Percentiles rank a stretch among this genome's conserved stretches.
These are phyloP conservation scores for Colletotrichum salicis DNA, from an alignment of 2,329 filamentous ascomycete genomes.

Conservation along the genomic window DNA sequence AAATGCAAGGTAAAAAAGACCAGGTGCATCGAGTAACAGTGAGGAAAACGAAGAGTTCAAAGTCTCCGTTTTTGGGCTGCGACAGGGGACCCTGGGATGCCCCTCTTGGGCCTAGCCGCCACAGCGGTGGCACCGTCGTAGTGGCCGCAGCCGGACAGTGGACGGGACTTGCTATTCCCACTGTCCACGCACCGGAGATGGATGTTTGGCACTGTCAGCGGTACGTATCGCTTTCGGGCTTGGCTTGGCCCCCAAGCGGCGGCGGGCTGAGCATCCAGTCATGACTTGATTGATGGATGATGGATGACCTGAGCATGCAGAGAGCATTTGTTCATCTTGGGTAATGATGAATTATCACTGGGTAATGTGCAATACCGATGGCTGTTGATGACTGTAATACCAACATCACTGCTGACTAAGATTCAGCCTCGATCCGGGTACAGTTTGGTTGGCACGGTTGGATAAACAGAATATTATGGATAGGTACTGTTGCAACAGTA, in stretches of 20 bases:
- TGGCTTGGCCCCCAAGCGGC: background rate
- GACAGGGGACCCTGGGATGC: slow-evolving; percentile 13
- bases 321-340: background rate
- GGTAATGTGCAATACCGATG: background rate
- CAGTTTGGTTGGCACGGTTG: background rate
- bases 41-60: slow-evolving; percentile 21
- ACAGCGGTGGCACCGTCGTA: background rate
- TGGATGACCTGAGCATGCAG: background rate
- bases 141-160: slow-evolving; percentile 30
- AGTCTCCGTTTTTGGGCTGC: slow-evolving; percentile 15
- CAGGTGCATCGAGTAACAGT: slow-evolving; percentile 10
- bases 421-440: background rate
- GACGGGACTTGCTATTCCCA: background rate
- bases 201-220: background rate
- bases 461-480: too few relatives aligned
- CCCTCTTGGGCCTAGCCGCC: slow-evolving; percentile 22
- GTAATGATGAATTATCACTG: background rate
- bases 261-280: background rate
- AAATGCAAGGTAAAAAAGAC: background rate
- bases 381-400: background rate
- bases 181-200: background rate
- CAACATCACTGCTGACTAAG: slow-evolving; percentile 4
- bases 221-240: background rate
- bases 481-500: background rate
- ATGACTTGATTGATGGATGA: background rate